Evolutionary conservation across 1,284 basidiomycete genomes (phyloP), one percentile per base, ranked within the genome.

Genomic region (Marasmius tenuissimus): DNA sequence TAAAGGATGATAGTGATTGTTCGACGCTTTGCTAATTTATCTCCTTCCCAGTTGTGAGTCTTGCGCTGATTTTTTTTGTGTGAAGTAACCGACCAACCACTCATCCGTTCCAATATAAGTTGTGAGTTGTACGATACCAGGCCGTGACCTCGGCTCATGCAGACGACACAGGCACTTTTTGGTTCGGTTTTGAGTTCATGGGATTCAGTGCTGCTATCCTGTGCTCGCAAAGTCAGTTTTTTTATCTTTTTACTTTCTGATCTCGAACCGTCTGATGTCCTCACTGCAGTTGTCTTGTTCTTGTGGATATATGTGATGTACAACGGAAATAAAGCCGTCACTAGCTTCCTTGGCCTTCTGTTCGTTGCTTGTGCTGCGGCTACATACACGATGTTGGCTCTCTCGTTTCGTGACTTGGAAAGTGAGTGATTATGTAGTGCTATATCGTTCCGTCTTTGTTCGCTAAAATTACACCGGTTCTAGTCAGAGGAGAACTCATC

Each of bases 251-350:
- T 7, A 45, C 12, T 47, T 52, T 33, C 35, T 27, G 42, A 27
- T 27, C 27, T 55, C 59, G n/a, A n/a, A 42, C 55, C 18, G 33
- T 14, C 34, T 16, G 11, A 55, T 14, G 48, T 18, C 42, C 47
- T 12, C 11, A 20, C 22, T 22, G 9, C 55, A 61, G 60, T 61
- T 27, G 60, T 61, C 4, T 48, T 61, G 18, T 50, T 61, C n/a
- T 37, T 61, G 18, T 61, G 60, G 60, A 58, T 61, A 18, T 61
- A 37, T 51, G 60, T 61, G 14, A 52, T 61, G 27, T 61, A 61
- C 37, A 57, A 61, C 37, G 57, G 42, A 34, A 49, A 35, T 34
- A 42, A 18, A 34, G 37, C 45, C 1, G 39, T 61, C n/a, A 56
- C 34, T 14, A 45, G 40, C 2, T 52, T 52, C 38, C 56, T 61